Conservation (phyloP, 2,329 filamentous ascomycete genomes). For the Aspergillus fumigatiaffinis region DNA sequence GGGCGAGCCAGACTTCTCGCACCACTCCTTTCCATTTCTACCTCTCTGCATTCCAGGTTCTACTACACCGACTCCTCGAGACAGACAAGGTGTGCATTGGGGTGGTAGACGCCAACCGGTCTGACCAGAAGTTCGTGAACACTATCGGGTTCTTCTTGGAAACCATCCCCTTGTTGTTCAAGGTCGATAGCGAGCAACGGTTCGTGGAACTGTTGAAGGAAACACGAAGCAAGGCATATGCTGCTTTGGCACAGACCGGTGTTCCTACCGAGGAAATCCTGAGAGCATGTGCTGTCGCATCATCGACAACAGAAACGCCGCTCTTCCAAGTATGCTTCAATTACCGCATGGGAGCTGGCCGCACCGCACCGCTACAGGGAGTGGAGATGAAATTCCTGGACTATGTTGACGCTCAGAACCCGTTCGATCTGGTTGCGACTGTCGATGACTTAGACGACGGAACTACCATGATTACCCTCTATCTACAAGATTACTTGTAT, state of each 20-base stretch:
- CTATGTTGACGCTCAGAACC: conserved; percentile 69
- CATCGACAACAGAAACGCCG: conserved; percentile 25
- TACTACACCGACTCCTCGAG: conserved; percentile 25
- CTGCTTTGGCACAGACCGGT: conserved; percentile 22
- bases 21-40: conserved; percentile 33
- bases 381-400: conserved; percentile 6
- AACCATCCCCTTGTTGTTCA: conserved; percentile 35
- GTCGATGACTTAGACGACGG: conserved; percentile 5
- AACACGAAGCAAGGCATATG: conserved; percentile 12
- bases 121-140: conserved; percentile 17
- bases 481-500: conserved; percentile 6
- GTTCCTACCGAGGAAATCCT: conserved; percentile 35
- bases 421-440: conserved; percentile 68
- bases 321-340: conserved; percentile 37
- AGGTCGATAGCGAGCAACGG: conserved; percentile 1
- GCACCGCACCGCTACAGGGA: not conserved
- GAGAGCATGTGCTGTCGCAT: conserved; percentile 17
- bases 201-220: conserved; percentile 17
- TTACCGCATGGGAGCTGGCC: conserved; percentile 17
- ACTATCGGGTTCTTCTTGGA: conserved; percentile 41
- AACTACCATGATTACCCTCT: conserved; percentile 3
- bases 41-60: conserved; percentile 28
- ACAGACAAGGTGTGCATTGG: conserved; percentile 38
- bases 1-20: conserved; percentile 6
- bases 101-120: conserved; percentile 38